These are phyloP conservation scores for Neospermospora avenae DNA, from an alignment of 2,329 filamentous ascomycete genomes.

Conservation along the genomic window DNA sequence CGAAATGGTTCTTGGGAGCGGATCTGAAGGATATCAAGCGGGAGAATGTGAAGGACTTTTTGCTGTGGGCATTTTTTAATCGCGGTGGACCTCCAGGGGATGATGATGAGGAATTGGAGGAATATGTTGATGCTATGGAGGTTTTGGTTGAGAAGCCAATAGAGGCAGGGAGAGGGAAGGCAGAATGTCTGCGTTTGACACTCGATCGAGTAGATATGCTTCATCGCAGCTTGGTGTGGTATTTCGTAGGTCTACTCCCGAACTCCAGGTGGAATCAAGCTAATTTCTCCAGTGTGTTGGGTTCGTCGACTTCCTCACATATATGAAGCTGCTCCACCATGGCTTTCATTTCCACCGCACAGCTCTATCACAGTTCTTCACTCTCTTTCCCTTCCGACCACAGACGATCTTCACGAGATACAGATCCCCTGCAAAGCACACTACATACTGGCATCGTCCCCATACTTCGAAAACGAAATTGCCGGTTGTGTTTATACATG, in stretches of 20 bases:
- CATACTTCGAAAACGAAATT: conserved; percentile 55
- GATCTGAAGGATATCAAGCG: conserved; percentile 49
- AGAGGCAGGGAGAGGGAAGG: conserved; percentile 49
- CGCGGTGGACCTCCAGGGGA: conserved; percentile 41
- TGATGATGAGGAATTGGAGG: conserved; percentile 52
- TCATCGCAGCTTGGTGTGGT: conserved; percentile 55
- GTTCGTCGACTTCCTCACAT: conserved; percentile 37
- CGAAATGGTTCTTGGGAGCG: conserved; percentile 56
- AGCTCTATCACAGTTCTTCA: conserved; percentile 40
- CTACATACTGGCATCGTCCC: conserved; percentile 58
- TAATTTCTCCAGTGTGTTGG: conserved; percentile 30
- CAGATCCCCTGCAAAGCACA: conserved; percentile 43
- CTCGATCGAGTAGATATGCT: conserved; percentile 55
- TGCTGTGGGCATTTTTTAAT: conserved; percentile 58
- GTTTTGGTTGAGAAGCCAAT: conserved; percentile 48
- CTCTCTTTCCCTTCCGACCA: conserved; percentile 53
- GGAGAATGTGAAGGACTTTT: conserved; percentile 59
- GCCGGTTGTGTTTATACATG: conserved; percentile 60
- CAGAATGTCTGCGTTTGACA: conserved; percentile 52
- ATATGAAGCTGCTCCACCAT: conserved; percentile 38
- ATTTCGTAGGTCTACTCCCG: conserved; percentile 42
- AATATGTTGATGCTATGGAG: conserved; percentile 51
- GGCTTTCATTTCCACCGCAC: conserved; percentile 49
- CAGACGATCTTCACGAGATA: conserved; percentile 44
- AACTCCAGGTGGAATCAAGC: background rate